phyloP scores from a whole-genome alignment of 148 eudicot genomes.

The Cornus kousa region DNA sequence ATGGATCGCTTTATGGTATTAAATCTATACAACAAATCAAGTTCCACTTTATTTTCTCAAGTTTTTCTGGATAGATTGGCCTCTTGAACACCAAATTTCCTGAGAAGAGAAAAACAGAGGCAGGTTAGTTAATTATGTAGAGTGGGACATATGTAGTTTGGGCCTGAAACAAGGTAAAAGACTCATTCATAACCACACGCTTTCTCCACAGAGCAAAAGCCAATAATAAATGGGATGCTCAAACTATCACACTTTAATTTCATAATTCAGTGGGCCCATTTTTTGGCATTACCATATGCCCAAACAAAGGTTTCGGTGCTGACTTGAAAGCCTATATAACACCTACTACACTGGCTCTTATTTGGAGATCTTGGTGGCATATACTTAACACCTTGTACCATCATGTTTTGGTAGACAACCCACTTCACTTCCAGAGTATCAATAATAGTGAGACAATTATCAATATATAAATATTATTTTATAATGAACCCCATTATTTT shows the following conservation, averaged over 20 bases:
- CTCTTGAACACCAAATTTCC: too few species aligned
- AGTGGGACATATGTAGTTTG: neutral
- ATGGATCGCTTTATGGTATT: too few species aligned
- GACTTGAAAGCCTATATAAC: constrained; percentile 3
- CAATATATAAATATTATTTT: too few species aligned
- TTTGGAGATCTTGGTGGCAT: neutral
- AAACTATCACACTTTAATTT: neutral
- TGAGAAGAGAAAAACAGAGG: neutral
- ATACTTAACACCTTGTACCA: neutral
- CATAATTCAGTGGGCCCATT: neutral
- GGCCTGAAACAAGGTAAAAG: neutral
- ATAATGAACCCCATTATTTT: too few species aligned
- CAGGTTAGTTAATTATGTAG: neutral
- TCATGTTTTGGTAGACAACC: neutral
- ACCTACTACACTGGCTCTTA: constrained; percentile 4
- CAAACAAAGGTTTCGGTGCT: constrained; percentile 1
- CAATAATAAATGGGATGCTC: neutral
- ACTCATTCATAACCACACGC: neutral
- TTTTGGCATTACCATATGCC: neutral
- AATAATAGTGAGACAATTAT: too few species aligned
- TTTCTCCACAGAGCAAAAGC: neutral
- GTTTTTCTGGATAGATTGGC: too few species aligned
- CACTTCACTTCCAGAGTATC: neutral
- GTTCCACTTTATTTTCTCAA: too few species aligned
- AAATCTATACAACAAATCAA: too few species aligned